These are phyloP conservation scores for Sporothrix mexicana DNA, from an alignment of 2,329 filamentous ascomycete species.

Conservation along the genomic window DNA sequence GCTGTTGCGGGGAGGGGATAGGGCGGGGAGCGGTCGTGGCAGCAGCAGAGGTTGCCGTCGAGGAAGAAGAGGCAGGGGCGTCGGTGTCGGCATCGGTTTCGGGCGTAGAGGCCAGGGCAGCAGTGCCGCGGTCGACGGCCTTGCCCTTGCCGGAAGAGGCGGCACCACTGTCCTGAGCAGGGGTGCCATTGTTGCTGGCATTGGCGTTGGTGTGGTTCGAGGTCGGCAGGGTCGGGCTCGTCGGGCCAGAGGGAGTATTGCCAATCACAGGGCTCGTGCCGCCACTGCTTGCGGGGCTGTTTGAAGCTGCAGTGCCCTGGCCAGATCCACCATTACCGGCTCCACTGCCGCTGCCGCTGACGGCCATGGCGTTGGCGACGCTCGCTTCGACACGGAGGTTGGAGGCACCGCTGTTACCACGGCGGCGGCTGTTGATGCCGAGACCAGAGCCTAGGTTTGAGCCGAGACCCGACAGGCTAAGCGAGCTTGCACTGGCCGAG, in stretches of 20 bases:
- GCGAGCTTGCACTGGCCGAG: slow-evolving; percentile 66
- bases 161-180: slow-evolving; percentile 1
- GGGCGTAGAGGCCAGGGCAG: slow-evolving; percentile 37
- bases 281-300: slow-evolving; percentile 29
- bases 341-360: slow-evolving; percentile 41
- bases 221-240: slow-evolving; percentile 9
- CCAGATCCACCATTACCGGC: slow-evolving; percentile 31
- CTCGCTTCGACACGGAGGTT: slow-evolving; percentile 64
- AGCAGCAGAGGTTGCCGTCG: slow-evolving; percentile 38
- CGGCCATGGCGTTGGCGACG: slow-evolving; percentile 52
- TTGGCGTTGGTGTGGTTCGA: too few relatives aligned
- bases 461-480: slow-evolving; percentile 68
- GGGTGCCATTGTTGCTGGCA: neutral
- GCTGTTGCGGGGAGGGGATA: slow-evolving; percentile 53
- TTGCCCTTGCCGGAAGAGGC: slow-evolving; percentile 68
- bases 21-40: slow-evolving; percentile 49
- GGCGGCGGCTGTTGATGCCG: slow-evolving; percentile 52
- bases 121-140: slow-evolving; percentile 62
- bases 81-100: slow-evolving; percentile 45
- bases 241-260: neutral
- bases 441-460: slow-evolving; percentile 58
- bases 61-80: slow-evolving; percentile 49
- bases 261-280: slow-evolving; percentile 11
- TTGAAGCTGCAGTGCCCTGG: neutral
- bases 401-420: slow-evolving; percentile 65